Base-by-base conservation (phyloP, 441 rosid genomes). In the Bruguiera hainesii region DNA sequence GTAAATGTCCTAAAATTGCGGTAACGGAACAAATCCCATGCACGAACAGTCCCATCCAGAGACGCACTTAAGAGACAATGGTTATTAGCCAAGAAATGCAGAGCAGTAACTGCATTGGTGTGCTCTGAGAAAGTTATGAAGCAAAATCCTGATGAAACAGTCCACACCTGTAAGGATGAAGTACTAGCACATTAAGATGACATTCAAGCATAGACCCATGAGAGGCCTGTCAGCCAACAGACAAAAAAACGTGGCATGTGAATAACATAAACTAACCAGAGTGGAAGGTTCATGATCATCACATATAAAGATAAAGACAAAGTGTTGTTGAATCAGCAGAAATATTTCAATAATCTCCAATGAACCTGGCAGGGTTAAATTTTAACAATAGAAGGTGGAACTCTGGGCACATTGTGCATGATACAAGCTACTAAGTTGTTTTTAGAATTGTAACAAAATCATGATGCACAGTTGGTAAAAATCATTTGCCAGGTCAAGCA, bases 31-130 rank as follows among this genome's bases (percentile, higher is more conserved):
- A 95, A 82, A 85, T 95, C 98, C 99, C 99, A 95, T 58, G 99
- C 98, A 78, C 98, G 98, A 65, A 95, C 96, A 69, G 98, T 95
- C 35, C 99, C 98, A 76, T 92, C 99, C 56, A 95, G 80, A 70
- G 99, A 95, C 65, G 97, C 97, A 51, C 98, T 95, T 63, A 92
- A 81, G 57, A 95, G 96, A 56, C 90, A 86, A 71, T 90, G 84
- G 75, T 90, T 95, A 78, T 93, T 94, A 76, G 97, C 91, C 91
- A 84, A 83, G 73, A 95, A 95, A 81, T 95, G 98, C 67, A 95
- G 93, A 33, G 98, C 98, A 33, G 97, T 89, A 65, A 95, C 85
- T 29, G 96, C 90, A 76, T 92, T 92, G n/a, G 93, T 89, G 78
- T 95, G 98, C 81, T 95, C 99, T 1, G 96, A 80, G 80, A 95